Conservation (phyloP, 2,329 filamentous ascomycete species). For the Ambrosiella cleistominuta region DNA sequence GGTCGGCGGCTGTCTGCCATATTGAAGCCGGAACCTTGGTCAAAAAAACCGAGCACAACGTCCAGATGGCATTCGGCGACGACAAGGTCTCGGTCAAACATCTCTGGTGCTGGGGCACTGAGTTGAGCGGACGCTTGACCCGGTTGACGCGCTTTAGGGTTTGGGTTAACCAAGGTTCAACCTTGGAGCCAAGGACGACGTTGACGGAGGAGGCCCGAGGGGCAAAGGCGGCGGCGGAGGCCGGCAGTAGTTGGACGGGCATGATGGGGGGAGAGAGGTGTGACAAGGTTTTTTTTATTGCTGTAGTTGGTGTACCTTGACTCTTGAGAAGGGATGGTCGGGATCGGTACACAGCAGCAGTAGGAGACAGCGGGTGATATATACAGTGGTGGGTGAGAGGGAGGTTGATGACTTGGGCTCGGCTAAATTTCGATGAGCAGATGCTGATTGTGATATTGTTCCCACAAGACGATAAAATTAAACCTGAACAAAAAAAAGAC, state of each 20-base stretch:
- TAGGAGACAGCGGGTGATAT: not conserved
- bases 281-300: conserved; percentile 13
- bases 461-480: conserved; percentile 17
- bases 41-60: conserved; percentile 78
- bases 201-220: conserved; percentile 80
- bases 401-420: not conserved
- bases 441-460: conserved; percentile 10
- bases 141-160: conserved; percentile 94
- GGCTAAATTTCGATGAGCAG: not conserved
- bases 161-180: conserved; percentile 92
- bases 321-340: not conserved
- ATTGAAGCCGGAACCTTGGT: conserved; percentile 77
- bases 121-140: conserved; percentile 93
- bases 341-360: not conserved
- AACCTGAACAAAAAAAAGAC: conserved; percentile 6
- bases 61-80: conserved; percentile 83
- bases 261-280: conserved; percentile 34
- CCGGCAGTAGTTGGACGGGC: conserved; percentile 74
- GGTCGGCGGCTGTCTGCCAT: conserved; percentile 41
- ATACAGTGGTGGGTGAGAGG: not conserved
- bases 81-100: conserved; percentile 92
- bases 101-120: conserved; percentile 82
- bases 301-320: conserved; percentile 11
- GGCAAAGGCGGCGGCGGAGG: conserved; percentile 90
- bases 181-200: conserved; percentile 78